Evolutionary conservation across 2,329 filamentous ascomycete species (phyloP).

Genomic region (Fusarium begoniae): DNA sequence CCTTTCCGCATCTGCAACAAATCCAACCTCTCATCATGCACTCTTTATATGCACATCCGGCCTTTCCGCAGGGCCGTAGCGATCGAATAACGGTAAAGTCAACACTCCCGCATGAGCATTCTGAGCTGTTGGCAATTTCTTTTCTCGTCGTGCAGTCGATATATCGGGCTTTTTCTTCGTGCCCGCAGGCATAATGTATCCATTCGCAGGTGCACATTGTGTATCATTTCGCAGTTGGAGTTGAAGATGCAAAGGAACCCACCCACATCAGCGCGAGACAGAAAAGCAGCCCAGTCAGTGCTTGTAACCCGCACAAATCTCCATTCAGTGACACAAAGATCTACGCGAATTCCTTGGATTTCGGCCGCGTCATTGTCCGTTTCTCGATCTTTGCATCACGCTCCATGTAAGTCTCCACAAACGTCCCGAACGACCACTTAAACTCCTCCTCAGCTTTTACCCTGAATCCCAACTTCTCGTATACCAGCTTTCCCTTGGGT

Average conservation of each 20-base stretch:
- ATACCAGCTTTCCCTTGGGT: slow-evolving; percentile 56
- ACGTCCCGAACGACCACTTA: slow-evolving; percentile 44
- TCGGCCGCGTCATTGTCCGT: slow-evolving; percentile 10
- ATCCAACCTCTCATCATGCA: slow-evolving; percentile 30
- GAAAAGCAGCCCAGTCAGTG: not conserved
- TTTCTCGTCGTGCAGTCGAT: slow-evolving; percentile 25
- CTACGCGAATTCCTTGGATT: slow-evolving; percentile 12
- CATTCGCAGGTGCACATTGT: slow-evolving; percentile 37
- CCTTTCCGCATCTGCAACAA: slow-evolving; percentile 34
- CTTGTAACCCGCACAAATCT: not conserved
- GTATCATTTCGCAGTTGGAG: slow-evolving; percentile 8
- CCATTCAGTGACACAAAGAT: slow-evolving; percentile 23
- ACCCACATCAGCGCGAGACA: not conserved
- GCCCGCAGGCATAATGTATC: slow-evolving; percentile 26
- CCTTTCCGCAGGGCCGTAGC: slow-evolving; percentile 1
- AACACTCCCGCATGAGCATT: slow-evolving; percentile 28
- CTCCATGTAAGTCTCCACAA: slow-evolving; percentile 50
- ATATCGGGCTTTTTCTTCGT: slow-evolving; percentile 33
- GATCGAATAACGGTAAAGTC: slow-evolving; percentile 17
- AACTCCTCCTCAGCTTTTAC: slow-evolving; percentile 50
- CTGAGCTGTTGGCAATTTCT: slow-evolving; percentile 25
- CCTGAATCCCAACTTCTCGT: slow-evolving; percentile 59
- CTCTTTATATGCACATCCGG: slow-evolving; percentile 22
- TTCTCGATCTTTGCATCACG: slow-evolving; percentile 34
- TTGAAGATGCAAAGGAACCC: not conserved